Evolutionary conservation across 805 yeast species (phyloP), one percentile per base, ranked within the genome.

Genomic region (Metschnikowia orientalis): DNA sequence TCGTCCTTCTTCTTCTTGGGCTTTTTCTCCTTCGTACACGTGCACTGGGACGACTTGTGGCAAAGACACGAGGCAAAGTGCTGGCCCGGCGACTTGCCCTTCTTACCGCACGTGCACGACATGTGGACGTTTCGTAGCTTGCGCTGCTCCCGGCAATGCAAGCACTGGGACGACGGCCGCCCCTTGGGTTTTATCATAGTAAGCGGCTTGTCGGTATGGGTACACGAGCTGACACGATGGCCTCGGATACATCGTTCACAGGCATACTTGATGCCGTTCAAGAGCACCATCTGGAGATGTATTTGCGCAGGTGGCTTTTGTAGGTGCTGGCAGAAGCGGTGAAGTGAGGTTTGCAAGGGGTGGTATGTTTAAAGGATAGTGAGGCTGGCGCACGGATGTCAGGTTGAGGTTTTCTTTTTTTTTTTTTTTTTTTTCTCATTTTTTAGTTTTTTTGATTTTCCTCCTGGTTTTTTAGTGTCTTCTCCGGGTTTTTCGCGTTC

Each of bases 231-330:
- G 28, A 90, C 98, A 34, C 98, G 69, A 54, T 92, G 98, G 26
- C 98, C 98, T 40, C 98, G 72, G 30, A 92, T 89, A 59, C 98
- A 90, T 40, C 96, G 67, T 48, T 88, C 95, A 57, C 98, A 90
- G 38, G 98, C 97, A 59, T 88, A 90, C 55, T 92, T 90, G 44
- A 85, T 81, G 23, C 97, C 97, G 50, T 88, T 86, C 32, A 90
- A 79, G 33, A 86, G 67, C 37, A 90, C 96, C 97, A 89, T 90
- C n/a, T n/a, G n/a, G n/a, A n/a, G n/a, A n/a, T n/a, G n/a, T n/a
- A n/a, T n/a, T n/a, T n/a, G 12, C n/a, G 24, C 12, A 22, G 24
- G 24, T 9, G 12, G 6, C 16, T 23, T 10, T 12, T 11, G 25
- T n/a, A n/a, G n/a, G n/a, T n/a, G n/a, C n/a, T n/a, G n/a, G n/a